A percentile compares a stretch with the other conserved stretches of the same genome.
phyloP scores from a whole-genome alignment of 495 filamentous ascomycete species.

The Pseudoneurospora amorphoporcata region DNA sequence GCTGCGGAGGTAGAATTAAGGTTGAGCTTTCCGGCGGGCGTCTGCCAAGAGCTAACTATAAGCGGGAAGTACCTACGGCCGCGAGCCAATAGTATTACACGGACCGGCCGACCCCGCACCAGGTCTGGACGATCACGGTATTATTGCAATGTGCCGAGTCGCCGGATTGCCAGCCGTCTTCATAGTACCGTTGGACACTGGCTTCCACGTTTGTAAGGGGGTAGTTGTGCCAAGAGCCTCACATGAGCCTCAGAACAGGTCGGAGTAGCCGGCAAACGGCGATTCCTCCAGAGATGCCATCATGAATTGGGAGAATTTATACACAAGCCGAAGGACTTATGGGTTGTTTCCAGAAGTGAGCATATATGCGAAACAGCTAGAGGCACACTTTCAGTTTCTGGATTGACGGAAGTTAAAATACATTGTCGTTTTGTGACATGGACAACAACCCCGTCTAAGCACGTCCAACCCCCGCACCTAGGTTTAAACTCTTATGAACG shows the following conservation, averaged over 20 bases:
- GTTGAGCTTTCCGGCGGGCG: background rate
- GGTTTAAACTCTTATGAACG: background rate
- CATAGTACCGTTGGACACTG: background rate
- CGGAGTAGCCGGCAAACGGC: background rate
- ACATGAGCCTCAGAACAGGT: background rate
- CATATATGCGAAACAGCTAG: background rate
- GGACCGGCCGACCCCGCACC: background rate
- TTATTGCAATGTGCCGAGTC: background rate
- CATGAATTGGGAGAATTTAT: background rate
- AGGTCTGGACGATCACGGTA: background rate
- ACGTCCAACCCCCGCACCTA: background rate
- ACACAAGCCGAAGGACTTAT: background rate
- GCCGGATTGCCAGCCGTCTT: background rate
- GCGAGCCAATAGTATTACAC: background rate
- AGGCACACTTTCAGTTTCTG: background rate
- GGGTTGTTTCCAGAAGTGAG: background rate
- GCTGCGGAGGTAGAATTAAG: background rate
- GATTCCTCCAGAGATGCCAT: background rate
- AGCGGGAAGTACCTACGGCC: background rate
- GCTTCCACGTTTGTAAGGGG: background rate
- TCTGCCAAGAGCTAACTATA: background rate
- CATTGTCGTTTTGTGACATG: background rate
- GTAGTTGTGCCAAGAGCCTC: background rate
- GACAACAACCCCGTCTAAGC: background rate
- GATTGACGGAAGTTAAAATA: background rate